Conservation (phyloP, 2,329 filamentous ascomycete genomes). For the Aspergillus sp. region DNA sequence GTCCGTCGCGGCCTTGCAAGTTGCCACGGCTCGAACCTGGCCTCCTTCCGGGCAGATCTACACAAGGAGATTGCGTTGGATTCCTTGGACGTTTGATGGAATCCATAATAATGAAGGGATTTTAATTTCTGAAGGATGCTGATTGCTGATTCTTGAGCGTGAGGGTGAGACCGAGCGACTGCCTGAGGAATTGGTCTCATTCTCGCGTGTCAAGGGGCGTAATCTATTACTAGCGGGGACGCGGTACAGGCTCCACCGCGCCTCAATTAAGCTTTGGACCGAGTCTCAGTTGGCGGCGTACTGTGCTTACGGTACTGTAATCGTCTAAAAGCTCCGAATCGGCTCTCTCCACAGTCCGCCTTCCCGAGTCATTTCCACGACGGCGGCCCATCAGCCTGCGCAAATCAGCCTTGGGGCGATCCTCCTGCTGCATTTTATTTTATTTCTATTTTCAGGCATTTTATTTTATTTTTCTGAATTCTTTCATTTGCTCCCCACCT, state of each 20-base stretch:
- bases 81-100: too few species aligned
- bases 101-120: too few species aligned
- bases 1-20: not conserved
- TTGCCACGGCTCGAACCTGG: constrained; percentile 7
- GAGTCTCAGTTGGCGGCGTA: constrained; percentile 20
- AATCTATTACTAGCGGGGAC: not conserved
- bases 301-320: not conserved
- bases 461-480: not conserved
- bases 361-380: constrained; percentile 14
- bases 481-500: constrained; percentile 21
- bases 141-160: too few species aligned
- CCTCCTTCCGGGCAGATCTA: constrained; percentile 15
- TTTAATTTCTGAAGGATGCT: too few species aligned
- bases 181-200: not conserved
- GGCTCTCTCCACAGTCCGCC: constrained; percentile 10
- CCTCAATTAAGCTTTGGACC: constrained; percentile 28
- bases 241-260: constrained; percentile 10
- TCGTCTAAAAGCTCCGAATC: constrained; percentile 8
- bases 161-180: not conserved
- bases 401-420: constrained; percentile 19
- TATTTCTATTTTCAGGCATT: constrained; percentile 8
- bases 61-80: constrained; percentile 20
- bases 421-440: constrained; percentile 5
- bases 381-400: constrained; percentile 10
- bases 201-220: not conserved